Conservation (phyloP, 495 filamentous ascomycete species). For the Neurospora tetrasperma region DNA sequence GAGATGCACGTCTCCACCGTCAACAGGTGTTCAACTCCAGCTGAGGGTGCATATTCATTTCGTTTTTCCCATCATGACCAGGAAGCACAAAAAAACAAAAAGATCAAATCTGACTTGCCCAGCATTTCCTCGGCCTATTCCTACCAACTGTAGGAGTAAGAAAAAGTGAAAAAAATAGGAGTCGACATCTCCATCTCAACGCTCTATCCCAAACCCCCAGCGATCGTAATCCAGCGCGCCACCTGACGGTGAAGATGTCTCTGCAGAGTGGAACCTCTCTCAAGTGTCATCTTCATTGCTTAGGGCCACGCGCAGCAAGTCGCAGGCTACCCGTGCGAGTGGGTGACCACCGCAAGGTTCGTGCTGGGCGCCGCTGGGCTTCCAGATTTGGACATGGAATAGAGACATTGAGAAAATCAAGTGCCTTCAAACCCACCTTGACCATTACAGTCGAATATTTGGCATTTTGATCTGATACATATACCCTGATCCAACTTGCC, state of each 20-base stretch:
- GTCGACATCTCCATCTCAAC: slow-evolving; percentile 40
- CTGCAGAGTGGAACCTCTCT: slow-evolving; percentile 44
- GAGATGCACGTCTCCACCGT: background rate
- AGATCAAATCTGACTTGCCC: background rate
- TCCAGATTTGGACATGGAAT: slow-evolving; percentile 36
- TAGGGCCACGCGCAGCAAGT: slow-evolving; percentile 32
- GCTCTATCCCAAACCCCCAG: slow-evolving; percentile 37
- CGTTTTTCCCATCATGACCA: background rate
- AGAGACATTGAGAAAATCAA: slow-evolving; percentile 31
- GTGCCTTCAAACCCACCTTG: slow-evolving; percentile 35
- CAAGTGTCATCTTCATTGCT: slow-evolving; percentile 41
- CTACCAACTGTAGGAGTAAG: no score
- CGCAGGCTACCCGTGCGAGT: slow-evolving; percentile 43
- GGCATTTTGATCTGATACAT: slow-evolving; percentile 13
- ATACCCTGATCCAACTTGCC: background rate
- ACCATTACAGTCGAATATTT: slow-evolving; percentile 38
- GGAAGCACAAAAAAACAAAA: background rate
- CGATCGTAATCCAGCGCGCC: slow-evolving; percentile 43
- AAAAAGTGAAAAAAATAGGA: slow-evolving; percentile 23
- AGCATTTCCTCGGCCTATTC: background rate
- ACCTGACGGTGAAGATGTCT: slow-evolving; percentile 42
- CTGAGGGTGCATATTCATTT: background rate
- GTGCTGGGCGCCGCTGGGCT: slow-evolving; percentile 40
- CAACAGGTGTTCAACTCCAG: background rate
- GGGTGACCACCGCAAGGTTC: slow-evolving; percentile 42